Conservation (phyloP, 2,329 filamentous ascomycete species). For the Pseudogymnoascus sp. region DNA sequence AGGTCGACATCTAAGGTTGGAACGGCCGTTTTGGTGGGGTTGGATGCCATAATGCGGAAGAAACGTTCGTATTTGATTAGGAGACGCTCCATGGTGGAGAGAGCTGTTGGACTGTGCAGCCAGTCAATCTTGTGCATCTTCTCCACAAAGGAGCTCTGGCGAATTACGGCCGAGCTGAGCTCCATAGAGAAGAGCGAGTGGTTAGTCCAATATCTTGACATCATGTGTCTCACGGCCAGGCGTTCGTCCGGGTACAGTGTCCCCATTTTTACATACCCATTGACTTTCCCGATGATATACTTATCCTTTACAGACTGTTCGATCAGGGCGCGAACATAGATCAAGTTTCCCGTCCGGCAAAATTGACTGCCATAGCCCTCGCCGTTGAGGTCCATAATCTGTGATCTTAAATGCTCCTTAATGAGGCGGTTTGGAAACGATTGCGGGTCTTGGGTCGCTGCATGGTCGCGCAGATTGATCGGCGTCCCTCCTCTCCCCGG, state of each 20-base stretch:
- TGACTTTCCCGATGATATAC: slow-evolving; percentile 33
- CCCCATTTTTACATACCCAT: slow-evolving; percentile 21
- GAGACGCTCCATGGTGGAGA: slow-evolving; percentile 55
- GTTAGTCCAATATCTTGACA: slow-evolving; percentile 64
- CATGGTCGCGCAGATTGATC: slow-evolving; percentile 23
- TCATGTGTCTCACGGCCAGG: slow-evolving; percentile 54
- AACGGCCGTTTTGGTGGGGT: slow-evolving; percentile 45
- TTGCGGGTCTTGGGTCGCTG: slow-evolving; percentile 21
- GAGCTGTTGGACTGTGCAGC: slow-evolving; percentile 62
- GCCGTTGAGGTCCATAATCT: slow-evolving; percentile 32
- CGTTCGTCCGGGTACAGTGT: slow-evolving; percentile 26
- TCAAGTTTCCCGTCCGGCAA: slow-evolving; percentile 8
- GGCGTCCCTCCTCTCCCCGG: slow-evolving; percentile 45
- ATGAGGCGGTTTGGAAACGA: slow-evolving; percentile 54
- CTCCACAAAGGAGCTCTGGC: slow-evolving; percentile 57
- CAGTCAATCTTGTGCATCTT: slow-evolving; percentile 74
- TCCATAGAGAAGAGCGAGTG: slow-evolving; percentile 56
- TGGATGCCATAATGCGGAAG: slow-evolving; percentile 45
- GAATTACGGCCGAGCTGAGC: slow-evolving; percentile 54
- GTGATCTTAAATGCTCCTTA: slow-evolving; percentile 34
- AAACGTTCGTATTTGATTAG: slow-evolving; percentile 59
- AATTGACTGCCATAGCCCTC: background rate
- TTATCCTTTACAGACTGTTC: slow-evolving; percentile 36
- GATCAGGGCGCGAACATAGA: slow-evolving; percentile 43
- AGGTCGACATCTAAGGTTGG: slow-evolving; percentile 69